Percentiles rank a stretch among this genome's conserved stretches.
These are phyloP conservation scores for Pinus albicaulis DNA, from an alignment of 75 land plant genomes.

Conservation along the genomic window DNA sequence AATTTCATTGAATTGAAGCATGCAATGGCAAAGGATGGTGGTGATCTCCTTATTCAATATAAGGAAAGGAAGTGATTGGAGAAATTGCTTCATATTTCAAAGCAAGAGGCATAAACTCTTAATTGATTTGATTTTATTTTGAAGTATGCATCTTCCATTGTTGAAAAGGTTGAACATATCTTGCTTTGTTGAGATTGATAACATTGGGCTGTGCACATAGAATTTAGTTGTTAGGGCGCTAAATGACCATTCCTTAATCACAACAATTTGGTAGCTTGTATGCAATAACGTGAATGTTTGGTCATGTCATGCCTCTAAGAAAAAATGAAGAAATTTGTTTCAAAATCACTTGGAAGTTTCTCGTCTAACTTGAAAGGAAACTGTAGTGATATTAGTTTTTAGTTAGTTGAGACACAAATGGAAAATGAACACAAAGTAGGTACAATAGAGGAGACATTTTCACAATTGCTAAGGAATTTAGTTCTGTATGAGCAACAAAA, in stretches of 20 bases:
- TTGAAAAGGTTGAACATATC: slow-evolving; percentile 2
- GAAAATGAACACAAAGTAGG: slow-evolving; percentile 6
- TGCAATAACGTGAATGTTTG: slow-evolving; percentile 73
- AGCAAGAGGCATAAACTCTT: slow-evolving; percentile 44
- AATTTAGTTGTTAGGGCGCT: slow-evolving; percentile 34
- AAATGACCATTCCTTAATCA: slow-evolving; percentile 24
- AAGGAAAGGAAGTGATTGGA: slow-evolving; percentile 32
- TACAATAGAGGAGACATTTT: slow-evolving; percentile 26
- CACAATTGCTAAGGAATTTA: slow-evolving; percentile 28
- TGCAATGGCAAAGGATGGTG: slow-evolving; percentile 12
- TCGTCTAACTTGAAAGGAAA: slow-evolving; percentile 8
- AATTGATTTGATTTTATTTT: slow-evolving; percentile 36
- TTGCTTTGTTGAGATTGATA: slow-evolving; percentile 11
- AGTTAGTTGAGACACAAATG: neutral
- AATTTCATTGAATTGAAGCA: neutral
- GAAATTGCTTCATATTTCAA: slow-evolving; percentile 20
- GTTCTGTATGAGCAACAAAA: slow-evolving; percentile 35
- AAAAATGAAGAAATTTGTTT: slow-evolving; percentile 41
- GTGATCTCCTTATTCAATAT: slow-evolving; percentile 6
- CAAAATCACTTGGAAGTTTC: slow-evolving; percentile 23
- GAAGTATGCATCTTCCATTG: slow-evolving; percentile 11
- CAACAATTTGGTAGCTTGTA: slow-evolving; percentile 57
- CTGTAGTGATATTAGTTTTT: neutral
- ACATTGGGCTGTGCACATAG: slow-evolving; percentile 17
- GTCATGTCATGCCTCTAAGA: slow-evolving; percentile 52